These are phyloP conservation scores for Paecilomyces niveus DNA, from an alignment of 2,329 filamentous ascomycete genomes.

Conservation along the genomic window DNA sequence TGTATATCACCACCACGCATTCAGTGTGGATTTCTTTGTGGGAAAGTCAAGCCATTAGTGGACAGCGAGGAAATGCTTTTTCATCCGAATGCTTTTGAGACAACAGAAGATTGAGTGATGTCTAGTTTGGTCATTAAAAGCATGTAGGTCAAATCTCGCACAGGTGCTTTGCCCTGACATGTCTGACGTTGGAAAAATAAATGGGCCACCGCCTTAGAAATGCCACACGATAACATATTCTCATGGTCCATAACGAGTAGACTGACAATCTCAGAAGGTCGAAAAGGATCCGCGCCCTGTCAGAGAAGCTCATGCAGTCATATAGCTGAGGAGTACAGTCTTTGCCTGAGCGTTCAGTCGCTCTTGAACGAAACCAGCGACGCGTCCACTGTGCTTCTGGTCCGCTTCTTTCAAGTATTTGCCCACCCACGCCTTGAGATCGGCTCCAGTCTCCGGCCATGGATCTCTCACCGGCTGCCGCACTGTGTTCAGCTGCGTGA, in stretches of 20 bases:
- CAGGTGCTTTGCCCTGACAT: background rate
- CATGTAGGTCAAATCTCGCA: background rate
- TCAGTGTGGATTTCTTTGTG: too few species aligned
- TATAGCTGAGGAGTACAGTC: slow-evolving; percentile 42
- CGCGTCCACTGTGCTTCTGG: slow-evolving; percentile 60
- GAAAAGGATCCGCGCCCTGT: background rate
- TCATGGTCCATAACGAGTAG: background rate
- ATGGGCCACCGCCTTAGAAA: background rate
- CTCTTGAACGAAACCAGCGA: slow-evolving; percentile 65
- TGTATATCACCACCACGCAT: background rate
- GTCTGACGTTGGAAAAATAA: background rate
- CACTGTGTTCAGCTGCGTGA: slow-evolving; percentile 88
- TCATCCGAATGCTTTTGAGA: background rate
- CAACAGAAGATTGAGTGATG: background rate
- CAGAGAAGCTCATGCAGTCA: slow-evolving; percentile 15
- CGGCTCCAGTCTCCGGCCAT: slow-evolving; percentile 76
- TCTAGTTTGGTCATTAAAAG: background rate
- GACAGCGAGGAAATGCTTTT: background rate
- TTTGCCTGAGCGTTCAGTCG: slow-evolving; percentile 58
- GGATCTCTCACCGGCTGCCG: slow-evolving; percentile 67
- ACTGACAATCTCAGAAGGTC: background rate
- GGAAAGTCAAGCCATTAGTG: background rate
- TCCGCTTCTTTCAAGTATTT: slow-evolving; percentile 73
- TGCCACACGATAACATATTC: background rate
- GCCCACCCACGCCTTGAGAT: slow-evolving; percentile 75